Evolutionary conservation across 2,329 filamentous ascomycete genomes (phyloP).

Genomic region (Fusarium nematophilum): DNA sequence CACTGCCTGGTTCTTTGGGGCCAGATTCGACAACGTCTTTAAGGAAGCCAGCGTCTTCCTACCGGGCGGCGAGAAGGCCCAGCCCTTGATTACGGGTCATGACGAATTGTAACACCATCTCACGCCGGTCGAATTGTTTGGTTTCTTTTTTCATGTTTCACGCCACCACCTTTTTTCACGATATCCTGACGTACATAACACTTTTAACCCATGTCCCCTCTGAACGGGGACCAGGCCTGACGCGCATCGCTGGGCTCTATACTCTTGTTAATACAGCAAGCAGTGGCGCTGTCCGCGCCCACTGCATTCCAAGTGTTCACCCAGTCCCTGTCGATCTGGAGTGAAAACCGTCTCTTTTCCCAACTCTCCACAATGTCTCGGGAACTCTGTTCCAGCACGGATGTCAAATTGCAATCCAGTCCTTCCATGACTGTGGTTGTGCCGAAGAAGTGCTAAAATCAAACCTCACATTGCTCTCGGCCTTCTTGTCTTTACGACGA

Average conservation of each 20-base stretch:
- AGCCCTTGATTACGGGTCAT: conserved; percentile 43
- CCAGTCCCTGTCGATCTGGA: conserved; percentile 16
- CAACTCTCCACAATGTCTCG: background rate
- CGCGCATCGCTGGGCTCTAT: conserved; percentile 31
- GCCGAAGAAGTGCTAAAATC: conserved; percentile 99
- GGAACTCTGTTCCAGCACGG: conserved; percentile 74
- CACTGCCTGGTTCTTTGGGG: conserved; percentile 82
- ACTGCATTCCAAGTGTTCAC: conserved; percentile 29
- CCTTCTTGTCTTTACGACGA: conserved; percentile 40
- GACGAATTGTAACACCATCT: conserved; percentile 50
- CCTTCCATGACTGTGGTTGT: conserved; percentile 88
- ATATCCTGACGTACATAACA: conserved; percentile 47
- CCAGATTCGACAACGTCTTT: conserved; percentile 74
- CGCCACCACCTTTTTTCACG: conserved; percentile 38
- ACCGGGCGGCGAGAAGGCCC: conserved; percentile 36
- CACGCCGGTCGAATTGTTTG: conserved; percentile 25
- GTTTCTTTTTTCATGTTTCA: conserved; percentile 26
- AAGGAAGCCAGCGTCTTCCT: conserved; percentile 42
- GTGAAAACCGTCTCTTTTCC: background rate
- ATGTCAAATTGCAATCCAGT: conserved; percentile 99
- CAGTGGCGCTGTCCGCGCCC: conserved; percentile 29
- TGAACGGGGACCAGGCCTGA: conserved; percentile 19
- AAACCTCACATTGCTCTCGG: conserved; percentile 52
- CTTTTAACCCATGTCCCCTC: conserved; percentile 26
- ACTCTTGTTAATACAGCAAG: conserved; percentile 44